Evolutionary conservation across 805 yeast species (phyloP).

Genomic region (Pichia gijzeniarum): DNA sequence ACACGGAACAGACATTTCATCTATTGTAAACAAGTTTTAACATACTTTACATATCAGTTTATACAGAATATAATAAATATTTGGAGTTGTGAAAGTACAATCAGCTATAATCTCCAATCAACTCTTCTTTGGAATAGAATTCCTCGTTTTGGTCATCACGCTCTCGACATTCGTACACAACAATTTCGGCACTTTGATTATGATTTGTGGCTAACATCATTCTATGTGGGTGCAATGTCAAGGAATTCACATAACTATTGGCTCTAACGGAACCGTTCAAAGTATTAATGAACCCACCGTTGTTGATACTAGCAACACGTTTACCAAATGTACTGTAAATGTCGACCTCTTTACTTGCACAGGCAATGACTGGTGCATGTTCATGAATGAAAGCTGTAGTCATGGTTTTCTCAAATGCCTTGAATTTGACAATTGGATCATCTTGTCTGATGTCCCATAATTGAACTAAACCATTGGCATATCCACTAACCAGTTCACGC

Average conservation of each 20-base stretch:
- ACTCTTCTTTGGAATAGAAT: conserved; percentile 11
- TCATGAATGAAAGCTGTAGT: conserved; percentile 82
- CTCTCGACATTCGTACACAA: conserved; percentile 51
- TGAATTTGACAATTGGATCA: conserved; percentile 63
- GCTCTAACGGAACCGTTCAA: conserved; percentile 40
- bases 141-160: conserved; percentile 15
- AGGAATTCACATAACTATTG: conserved; percentile 51
- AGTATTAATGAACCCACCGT: conserved; percentile 33
- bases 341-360: conserved; percentile 75
- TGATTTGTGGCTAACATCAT: conserved; percentile 88
- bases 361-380: conserved; percentile 90
- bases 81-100: no score
- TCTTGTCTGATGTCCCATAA: conserved; percentile 84
- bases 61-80: no score
- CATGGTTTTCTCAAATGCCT: conserved; percentile 44
- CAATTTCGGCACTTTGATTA: conserved; percentile 67
- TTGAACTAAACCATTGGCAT: conserved; percentile 73
- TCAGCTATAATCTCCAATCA: conserved; percentile 11
- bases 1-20: no score
- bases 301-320: conserved; percentile 49
- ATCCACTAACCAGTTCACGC: conserved; percentile 81
- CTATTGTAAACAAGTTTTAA: no score
- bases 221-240: conserved; percentile 86
- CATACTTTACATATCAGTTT: no score
- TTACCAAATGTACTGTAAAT: conserved; percentile 87